phyloP scores from a whole-genome alignment of 176 grass and related monocot species.

The Secale cereale region DNA sequence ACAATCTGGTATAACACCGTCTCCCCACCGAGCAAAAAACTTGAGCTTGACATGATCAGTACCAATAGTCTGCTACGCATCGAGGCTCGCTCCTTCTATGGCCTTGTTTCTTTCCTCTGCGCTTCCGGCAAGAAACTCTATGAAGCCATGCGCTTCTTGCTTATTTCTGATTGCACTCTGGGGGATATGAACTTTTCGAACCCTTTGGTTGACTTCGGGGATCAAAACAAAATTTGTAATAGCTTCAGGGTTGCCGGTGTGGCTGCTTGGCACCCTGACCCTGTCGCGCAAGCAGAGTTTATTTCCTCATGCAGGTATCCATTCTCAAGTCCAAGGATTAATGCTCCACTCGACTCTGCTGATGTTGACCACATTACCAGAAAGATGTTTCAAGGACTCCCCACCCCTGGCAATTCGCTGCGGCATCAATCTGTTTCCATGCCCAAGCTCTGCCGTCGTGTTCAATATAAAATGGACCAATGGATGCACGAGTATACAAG shows the following conservation, averaged over 20 bases:
- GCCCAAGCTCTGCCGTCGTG: background rate
- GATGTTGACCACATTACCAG: background rate
- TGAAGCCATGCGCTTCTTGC: background rate
- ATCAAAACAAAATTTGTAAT: background rate
- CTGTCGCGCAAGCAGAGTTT: background rate
- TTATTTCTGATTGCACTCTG: background rate
- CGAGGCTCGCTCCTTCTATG: conserved; percentile 1
- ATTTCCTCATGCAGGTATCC: background rate
- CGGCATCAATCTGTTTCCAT: background rate
- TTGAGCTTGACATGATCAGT: background rate
- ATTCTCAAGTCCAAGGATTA: background rate
- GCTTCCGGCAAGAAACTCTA: background rate
- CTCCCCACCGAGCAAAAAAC: background rate
- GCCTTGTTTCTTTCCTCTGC: background rate
- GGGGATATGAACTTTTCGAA: background rate
- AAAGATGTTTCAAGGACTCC: background rate
- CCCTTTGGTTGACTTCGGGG: background rate
- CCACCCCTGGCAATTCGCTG: background rate
- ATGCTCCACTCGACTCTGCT: background rate
- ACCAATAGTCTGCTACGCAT: background rate
- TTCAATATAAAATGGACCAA: no score
- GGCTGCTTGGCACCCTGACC: background rate
- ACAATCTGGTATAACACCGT: background rate
- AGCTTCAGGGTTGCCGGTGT: background rate
- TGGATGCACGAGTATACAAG: background rate